A percentile compares a stretch with the other conserved stretches of the same genome.
Evolutionary conservation across 176 grass and related monocot genomes (phyloP).

Genomic region (Dendrocalamus sinicus): DNA sequence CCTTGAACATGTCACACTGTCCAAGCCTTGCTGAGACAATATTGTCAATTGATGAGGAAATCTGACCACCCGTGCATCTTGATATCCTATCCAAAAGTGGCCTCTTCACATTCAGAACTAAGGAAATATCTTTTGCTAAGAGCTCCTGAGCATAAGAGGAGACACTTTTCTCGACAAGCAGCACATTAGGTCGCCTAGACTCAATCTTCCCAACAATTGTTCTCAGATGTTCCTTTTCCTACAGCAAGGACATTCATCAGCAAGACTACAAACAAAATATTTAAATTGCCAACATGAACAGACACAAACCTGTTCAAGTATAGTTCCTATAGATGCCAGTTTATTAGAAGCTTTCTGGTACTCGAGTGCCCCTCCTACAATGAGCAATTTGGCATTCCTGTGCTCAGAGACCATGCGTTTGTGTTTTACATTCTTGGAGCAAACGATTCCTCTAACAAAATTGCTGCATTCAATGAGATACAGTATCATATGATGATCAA

Average conservation of each 20-base stretch:
- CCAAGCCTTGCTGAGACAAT: constrained; percentile 67
- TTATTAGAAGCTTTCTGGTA: constrained; percentile 83
- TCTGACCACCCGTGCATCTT: constrained; percentile 84
- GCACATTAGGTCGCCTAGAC: constrained; percentile 70
- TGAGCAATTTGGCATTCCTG: constrained; percentile 72
- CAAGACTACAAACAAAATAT: constrained; percentile 8
- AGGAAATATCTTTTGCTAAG: constrained; percentile 82
- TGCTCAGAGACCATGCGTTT: constrained; percentile 88
- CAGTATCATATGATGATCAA: constrained; percentile 26
- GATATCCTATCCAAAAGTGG: constrained; percentile 85
- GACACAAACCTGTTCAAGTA: constrained; percentile 79
- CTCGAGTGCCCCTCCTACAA: constrained; percentile 86
- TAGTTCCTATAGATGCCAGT: constrained; percentile 74
- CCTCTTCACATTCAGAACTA: constrained; percentile 91
- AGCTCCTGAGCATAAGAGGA: constrained; percentile 88
- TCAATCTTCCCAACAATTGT: constrained; percentile 72
- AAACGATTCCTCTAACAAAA: constrained; percentile 87
- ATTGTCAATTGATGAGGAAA: constrained; percentile 79
- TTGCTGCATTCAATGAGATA: constrained; percentile 51
- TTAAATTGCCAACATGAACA: constrained; percentile 29
- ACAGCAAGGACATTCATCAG: constrained; percentile 40
- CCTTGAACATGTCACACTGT: constrained; percentile 74
- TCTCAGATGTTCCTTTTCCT: constrained; percentile 80
- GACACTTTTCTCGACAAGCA: constrained; percentile 89
- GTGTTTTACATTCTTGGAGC: constrained; percentile 95